Percentiles rank a stretch among this genome's conserved stretches.
Evolutionary conservation across 2,329 filamentous ascomycete genomes (phyloP).

Genomic region (Diaporthe vaccinii): DNA sequence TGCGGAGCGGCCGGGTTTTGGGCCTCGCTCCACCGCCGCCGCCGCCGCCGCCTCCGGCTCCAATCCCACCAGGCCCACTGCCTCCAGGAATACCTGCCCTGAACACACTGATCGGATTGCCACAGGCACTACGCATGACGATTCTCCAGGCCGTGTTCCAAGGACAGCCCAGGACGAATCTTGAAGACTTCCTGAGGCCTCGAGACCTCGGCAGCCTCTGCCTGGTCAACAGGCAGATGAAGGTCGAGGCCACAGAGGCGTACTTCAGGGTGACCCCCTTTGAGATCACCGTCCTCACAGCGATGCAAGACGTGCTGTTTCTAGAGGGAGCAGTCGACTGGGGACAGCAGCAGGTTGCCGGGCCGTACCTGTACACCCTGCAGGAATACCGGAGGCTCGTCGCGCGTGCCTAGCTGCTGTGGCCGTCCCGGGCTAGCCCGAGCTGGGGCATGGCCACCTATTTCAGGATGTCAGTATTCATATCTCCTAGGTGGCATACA

Average conservation of each 20-base stretch:
- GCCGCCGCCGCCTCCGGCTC: neutral
- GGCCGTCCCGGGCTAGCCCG: neutral
- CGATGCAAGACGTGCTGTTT: neutral
- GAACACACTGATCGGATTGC: neutral
- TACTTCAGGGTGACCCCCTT: neutral
- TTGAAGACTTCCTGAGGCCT: neutral
- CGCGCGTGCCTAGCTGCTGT: neutral
- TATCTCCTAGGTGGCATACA: neutral
- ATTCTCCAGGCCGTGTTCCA: neutral
- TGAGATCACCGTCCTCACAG: neutral
- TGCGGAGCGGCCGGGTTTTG: neutral
- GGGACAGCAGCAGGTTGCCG: neutral
- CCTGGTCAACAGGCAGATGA: neutral
- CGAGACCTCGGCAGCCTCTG: neutral
- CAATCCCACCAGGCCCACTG: neutral
- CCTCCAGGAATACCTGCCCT: no score
- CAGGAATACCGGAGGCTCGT: neutral
- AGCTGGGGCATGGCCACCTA: neutral
- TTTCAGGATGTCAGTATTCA: neutral
- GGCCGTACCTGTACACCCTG: neutral
- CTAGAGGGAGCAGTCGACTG: neutral
- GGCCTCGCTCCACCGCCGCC: neutral
- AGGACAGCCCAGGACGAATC: neutral
- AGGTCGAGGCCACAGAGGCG: neutral
- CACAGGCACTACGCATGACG: neutral